Conservation (phyloP, 2,329 filamentous ascomycete species). For the Cadophora sp. region DNA sequence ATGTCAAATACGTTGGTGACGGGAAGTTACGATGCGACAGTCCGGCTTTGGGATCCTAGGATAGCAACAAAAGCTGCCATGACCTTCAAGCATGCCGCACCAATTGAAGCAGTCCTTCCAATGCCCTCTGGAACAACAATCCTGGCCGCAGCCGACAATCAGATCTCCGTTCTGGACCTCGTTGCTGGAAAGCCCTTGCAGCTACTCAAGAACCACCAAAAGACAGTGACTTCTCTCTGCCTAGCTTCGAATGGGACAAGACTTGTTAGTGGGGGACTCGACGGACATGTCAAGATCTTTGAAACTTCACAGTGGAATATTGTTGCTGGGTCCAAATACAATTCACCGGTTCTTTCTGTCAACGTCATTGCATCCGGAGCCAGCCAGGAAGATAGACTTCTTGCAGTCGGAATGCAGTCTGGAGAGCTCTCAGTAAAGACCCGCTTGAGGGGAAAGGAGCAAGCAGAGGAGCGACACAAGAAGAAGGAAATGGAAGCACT, state of each 20-base stretch:
- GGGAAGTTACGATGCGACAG: slow-evolving; percentile 93
- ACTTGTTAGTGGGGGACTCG: slow-evolving; percentile 85
- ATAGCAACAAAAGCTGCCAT: slow-evolving; percentile 76
- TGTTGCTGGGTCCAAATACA: slow-evolving; percentile 93
- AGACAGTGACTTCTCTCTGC: slow-evolving; percentile 90
- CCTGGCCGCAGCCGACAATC: slow-evolving; percentile 82
- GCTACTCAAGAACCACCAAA: slow-evolving; percentile 92
- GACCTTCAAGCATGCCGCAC: slow-evolving; percentile 92
- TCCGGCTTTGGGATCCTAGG: slow-evolving; percentile 91
- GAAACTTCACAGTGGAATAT: slow-evolving; percentile 96
- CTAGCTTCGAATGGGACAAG: slow-evolving; percentile 81
- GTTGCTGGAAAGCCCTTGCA: slow-evolving; percentile 88
- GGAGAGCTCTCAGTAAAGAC: slow-evolving; percentile 92
- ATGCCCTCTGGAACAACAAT: slow-evolving; percentile 87
- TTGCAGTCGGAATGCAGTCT: slow-evolving; percentile 93
- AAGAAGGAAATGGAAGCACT: slow-evolving; percentile 87
- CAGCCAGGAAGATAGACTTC: slow-evolving; percentile 83
- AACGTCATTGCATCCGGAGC: slow-evolving; percentile 74
- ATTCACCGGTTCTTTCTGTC: slow-evolving; percentile 86
- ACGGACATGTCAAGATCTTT: slow-evolving; percentile 97
- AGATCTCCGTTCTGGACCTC: slow-evolving; percentile 90
- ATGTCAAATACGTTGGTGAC: slow-evolving; percentile 79
- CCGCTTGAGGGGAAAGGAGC: slow-evolving; percentile 83
- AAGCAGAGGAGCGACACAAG: slow-evolving; percentile 75
- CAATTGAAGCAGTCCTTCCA: slow-evolving; percentile 87